These are phyloP conservation scores for Phialemonium atrogriseum DNA, from an alignment of 2,329 filamentous ascomycete genomes.

Conservation along the genomic window DNA sequence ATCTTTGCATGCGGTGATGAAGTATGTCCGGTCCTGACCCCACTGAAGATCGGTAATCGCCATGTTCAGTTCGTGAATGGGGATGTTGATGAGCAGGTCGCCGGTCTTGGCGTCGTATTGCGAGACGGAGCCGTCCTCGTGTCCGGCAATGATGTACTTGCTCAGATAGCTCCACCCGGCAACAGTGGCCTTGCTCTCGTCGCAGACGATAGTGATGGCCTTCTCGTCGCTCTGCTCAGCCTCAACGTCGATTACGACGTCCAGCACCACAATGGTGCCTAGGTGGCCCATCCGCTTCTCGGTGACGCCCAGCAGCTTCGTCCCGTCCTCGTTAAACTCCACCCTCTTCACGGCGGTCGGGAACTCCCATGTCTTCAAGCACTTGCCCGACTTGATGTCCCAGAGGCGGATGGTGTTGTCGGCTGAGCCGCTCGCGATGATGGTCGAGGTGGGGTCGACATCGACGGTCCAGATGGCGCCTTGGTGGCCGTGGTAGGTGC, in stretches of 20 bases:
- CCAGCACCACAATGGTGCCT: constrained; percentile 86
- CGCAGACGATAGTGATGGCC: constrained; percentile 78
- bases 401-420: constrained; percentile 98
- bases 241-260: constrained; percentile 76
- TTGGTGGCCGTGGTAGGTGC: constrained; percentile 93
- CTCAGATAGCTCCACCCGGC: constrained; percentile 91
- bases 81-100: constrained; percentile 71
- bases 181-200: constrained; percentile 94
- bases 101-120: constrained; percentile 89
- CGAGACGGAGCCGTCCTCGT: constrained; percentile 91
- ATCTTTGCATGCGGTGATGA: constrained; percentile 97
- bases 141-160: constrained; percentile 95
- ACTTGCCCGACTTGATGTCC: constrained; percentile 88
- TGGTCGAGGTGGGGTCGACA: constrained; percentile 81
- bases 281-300: constrained; percentile 98
- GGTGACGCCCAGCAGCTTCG: constrained; percentile 83
- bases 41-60: constrained; percentile 92
- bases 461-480: constrained; percentile 99
- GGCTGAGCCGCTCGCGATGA: constrained; percentile 91
- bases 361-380: constrained; percentile 97
- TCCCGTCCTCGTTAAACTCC: constrained; percentile 93
- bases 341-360: constrained; percentile 94
- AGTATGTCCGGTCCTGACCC: constrained; percentile 89
- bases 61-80: constrained; percentile 76
- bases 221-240: constrained; percentile 81